Base-by-base conservation (phyloP, 2,329 filamentous ascomycete species). In the Paracorniculantispora psalliotae region DNA sequence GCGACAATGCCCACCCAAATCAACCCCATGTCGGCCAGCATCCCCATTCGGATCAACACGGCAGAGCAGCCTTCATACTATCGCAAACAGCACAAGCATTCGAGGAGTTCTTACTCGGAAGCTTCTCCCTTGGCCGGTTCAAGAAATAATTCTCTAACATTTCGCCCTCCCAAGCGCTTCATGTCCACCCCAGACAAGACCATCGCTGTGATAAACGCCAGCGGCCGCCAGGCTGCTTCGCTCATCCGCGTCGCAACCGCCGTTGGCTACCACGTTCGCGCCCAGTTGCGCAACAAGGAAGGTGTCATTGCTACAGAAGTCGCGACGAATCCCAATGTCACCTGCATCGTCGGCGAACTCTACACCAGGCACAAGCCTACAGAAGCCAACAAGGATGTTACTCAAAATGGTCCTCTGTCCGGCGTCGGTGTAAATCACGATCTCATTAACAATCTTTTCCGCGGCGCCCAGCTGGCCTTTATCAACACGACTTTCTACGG, bases 401-500 rank as follows among this genome's bases (percentile, higher is more conserved):
- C 88, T 53, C 81, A 77, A 75, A 89, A 80, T 78, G 90, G 72
- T 63, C 83, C 70, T 68, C 88, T 85, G 55, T 79, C 79, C 44
- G 82, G 82, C 46, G 81, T 85, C 62, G 83, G 88, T 63, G 84
- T 93, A 68, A 91, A 91, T 70, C 81, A 86, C 66, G 79, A 79
- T 1, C 74, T 96, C 64, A 89, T 96, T 69, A 80, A 83, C 57
- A 81, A 89, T 64, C 81, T 97, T 21, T 97, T 97, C 79, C 79
- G 82, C 39, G 91, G 90, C 62, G 89, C 90, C 23, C 89, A 96
- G 66, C 82, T 96, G 54, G 94, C 94, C 61, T 99, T 97, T 74
- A 92, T 97, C 78, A 99, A 99, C 77, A 99, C 94, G 44, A 96
- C 92, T 5, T 96, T 96, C 68, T 96, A 96, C 78, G 94, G 93